Evolutionary conservation across 2,329 filamentous ascomycete genomes (phyloP).

Genomic region (Xylaria sp.): DNA sequence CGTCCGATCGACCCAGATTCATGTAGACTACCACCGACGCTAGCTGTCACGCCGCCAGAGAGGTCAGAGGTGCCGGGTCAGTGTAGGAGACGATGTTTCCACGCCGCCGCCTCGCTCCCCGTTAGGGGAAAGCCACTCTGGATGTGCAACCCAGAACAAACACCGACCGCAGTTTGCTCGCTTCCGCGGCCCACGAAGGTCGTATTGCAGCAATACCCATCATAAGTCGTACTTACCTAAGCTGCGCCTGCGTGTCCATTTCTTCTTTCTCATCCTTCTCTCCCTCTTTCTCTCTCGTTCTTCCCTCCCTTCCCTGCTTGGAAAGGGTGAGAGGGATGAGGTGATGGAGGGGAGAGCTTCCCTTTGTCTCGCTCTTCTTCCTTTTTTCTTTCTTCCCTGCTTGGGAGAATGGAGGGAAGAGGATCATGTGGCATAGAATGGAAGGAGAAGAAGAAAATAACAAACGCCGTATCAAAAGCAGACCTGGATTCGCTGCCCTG

Average conservation of each 20-base stretch:
- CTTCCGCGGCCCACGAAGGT: conserved; percentile 4
- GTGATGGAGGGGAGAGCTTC: no score
- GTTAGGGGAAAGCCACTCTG: conserved; percentile 11
- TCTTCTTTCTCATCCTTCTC: not conserved
- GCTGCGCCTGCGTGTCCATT: conserved; percentile 5
- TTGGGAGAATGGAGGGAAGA: no score
- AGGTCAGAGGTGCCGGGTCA: not conserved
- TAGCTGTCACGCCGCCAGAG: conserved; percentile 4
- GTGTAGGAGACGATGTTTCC: conserved; percentile 7
- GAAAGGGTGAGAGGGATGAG: no score
- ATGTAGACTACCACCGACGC: not conserved
- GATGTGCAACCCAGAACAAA: conserved; percentile 12
- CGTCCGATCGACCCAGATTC: not conserved
- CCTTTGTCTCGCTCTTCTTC: not conserved
- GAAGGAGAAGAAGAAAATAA: not conserved
- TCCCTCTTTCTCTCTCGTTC: no score
- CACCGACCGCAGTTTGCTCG: not conserved
- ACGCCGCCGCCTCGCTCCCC: conserved; percentile 2
- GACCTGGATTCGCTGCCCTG: conserved; percentile 4
- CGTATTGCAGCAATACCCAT: conserved; percentile 8
- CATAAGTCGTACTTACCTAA: conserved; percentile 1
- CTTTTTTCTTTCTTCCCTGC: not conserved
- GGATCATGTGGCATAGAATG: not conserved
- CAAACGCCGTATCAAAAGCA: conserved; percentile 14
- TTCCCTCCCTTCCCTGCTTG: not conserved